phyloP scores from a whole-genome alignment of 2,329 filamentous ascomycete genomes.

The Colletotrichum tropicicola region DNA sequence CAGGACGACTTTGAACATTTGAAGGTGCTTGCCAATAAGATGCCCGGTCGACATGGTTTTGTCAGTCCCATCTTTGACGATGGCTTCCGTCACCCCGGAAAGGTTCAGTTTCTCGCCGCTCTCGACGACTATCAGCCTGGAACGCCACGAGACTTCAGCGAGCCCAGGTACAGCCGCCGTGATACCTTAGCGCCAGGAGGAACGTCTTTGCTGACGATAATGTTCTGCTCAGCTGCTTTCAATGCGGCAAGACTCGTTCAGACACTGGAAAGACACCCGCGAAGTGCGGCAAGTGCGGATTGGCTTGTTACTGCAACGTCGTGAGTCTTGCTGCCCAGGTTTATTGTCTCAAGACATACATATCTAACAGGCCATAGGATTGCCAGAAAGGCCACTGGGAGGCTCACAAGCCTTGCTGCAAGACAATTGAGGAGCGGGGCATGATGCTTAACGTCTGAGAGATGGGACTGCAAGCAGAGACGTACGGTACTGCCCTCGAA shows the following conservation, averaged over 20 bases:
- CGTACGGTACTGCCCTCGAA: too few relatives aligned
- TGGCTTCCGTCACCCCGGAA: slow-evolving; percentile 32
- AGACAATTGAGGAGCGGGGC: background rate
- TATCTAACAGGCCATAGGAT: background rate
- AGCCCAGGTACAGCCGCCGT: slow-evolving; percentile 21
- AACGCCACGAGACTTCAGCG: slow-evolving; percentile 27
- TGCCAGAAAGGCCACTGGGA: slow-evolving; percentile 7
- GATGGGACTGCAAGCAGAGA: background rate
- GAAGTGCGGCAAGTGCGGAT: slow-evolving; percentile 28
- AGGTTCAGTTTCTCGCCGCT: slow-evolving; percentile 33
- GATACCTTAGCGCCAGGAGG: too few relatives aligned
- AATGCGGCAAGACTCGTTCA: slow-evolving; percentile 32
- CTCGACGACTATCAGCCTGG: slow-evolving; percentile 34
- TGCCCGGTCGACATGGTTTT: slow-evolving; percentile 13
- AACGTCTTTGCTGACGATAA: background rate
- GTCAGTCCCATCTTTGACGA: background rate
- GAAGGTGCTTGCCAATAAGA: slow-evolving; percentile 22
- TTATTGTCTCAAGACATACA: background rate
- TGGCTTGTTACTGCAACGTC: slow-evolving; percentile 31
- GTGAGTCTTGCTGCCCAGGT: background rate
- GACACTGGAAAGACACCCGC: slow-evolving; percentile 22
- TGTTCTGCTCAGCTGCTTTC: slow-evolving; percentile 32
- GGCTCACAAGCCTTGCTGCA: background rate
- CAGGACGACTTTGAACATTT: slow-evolving; percentile 32
- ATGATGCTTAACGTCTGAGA: background rate